Conservation (phyloP, 345 rosid genomes). For the Stellera chamaejasme region DNA sequence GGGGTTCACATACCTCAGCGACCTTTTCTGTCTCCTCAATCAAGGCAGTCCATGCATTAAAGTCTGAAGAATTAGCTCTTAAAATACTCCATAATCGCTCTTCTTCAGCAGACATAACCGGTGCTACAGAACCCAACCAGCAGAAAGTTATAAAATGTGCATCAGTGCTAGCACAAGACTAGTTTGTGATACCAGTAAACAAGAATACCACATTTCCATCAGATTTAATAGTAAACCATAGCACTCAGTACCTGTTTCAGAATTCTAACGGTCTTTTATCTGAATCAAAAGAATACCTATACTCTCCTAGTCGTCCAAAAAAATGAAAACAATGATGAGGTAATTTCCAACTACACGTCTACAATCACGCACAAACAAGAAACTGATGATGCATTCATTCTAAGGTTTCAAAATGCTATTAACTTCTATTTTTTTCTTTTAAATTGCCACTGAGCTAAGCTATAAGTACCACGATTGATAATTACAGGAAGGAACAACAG, state of each 20-base stretch:
- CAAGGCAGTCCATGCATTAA: slow-evolving; percentile 85
- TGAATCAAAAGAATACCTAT: no score
- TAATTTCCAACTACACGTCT: not conserved
- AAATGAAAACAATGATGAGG: not conserved
- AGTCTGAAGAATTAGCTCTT: slow-evolving; percentile 66
- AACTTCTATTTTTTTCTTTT: no score
- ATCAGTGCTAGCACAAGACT: not conserved
- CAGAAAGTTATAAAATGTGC: not conserved
- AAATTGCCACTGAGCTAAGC: not conserved
- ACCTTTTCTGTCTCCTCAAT: slow-evolving; percentile 89
- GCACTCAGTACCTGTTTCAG: no score
- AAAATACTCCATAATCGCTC: slow-evolving; percentile 88
- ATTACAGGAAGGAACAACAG: not conserved
- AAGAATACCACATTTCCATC: no score
- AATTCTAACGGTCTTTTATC: no score
- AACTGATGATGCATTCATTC: not conserved
- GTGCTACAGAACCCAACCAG: slow-evolving; percentile 13
- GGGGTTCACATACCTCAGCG: slow-evolving; percentile 56
- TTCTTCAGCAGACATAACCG: slow-evolving; percentile 68
- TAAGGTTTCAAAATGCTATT: not conserved
- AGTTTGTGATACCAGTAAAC: no score
- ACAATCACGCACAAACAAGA: not conserved
- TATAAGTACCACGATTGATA: not conserved
- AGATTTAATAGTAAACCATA: no score
- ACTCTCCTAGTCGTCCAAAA: no score